A percentile compares a stretch with the other conserved stretches of the same genome.
Evolutionary conservation across 164 flowering plant genomes (phyloP).

Genomic region (Macadamia integrifolia): DNA sequence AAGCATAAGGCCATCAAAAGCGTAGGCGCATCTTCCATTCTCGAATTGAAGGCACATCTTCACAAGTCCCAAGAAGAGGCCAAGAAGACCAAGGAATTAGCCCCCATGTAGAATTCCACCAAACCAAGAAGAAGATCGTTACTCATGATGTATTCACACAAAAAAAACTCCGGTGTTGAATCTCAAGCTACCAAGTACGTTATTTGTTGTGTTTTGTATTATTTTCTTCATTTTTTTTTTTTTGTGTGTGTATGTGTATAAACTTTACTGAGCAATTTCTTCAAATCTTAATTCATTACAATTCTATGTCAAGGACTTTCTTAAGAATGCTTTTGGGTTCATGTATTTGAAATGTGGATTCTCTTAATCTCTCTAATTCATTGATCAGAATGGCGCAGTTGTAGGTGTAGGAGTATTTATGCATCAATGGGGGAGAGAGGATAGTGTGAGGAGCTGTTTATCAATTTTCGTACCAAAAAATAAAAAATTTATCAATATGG

Average conservation of each 20-base stretch:
- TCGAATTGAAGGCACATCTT: conserved; percentile 94
- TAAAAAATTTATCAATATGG: too few species aligned
- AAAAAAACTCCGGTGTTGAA: conserved; percentile 86
- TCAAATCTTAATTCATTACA: not conserved
- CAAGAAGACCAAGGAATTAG: conserved; percentile 39
- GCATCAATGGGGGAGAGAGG: too few species aligned
- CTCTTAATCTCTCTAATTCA: too few species aligned
- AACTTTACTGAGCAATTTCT: not conserved
- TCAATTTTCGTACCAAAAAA: too few species aligned
- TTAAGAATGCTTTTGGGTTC: not conserved
- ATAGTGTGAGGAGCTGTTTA: too few species aligned
- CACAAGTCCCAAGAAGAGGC: conserved; percentile 85
- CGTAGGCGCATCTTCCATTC: conserved; percentile 80
- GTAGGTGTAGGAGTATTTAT: too few species aligned
- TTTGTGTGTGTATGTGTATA: not conserved
- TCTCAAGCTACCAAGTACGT: conserved; percentile 70
- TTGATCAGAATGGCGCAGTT: too few species aligned
- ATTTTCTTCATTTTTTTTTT: not conserved
- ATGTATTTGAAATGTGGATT: not conserved
- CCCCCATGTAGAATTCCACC: conserved; percentile 53
- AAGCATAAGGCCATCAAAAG: conserved; percentile 81
- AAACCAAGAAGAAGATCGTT: conserved; percentile 64
- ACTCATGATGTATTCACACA: conserved; percentile 44
- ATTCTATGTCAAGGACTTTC: not conserved
- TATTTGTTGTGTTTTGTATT: not conserved